Evolutionary conservation across 2,329 filamentous ascomycete species (phyloP).

Genomic region (Aureobasidium lini): DNA sequence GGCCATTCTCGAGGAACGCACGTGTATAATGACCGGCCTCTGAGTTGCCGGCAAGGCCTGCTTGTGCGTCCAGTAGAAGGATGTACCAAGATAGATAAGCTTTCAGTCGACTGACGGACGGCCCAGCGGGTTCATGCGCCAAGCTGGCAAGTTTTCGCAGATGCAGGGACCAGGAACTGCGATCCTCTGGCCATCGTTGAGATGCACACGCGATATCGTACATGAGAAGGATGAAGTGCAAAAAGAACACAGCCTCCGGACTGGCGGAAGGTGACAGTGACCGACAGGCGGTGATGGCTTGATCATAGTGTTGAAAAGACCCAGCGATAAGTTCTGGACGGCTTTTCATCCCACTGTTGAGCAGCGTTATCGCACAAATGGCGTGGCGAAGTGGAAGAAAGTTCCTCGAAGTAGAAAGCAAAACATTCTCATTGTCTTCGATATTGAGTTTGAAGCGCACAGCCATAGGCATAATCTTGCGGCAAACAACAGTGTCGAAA

Average conservation of each 20-base stretch:
- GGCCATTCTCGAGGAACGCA: conserved; percentile 12
- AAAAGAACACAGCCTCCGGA: background rate
- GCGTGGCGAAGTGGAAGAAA: conserved; percentile 10
- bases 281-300: conserved; percentile 12
- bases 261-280: conserved; percentile 28
- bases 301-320: conserved; percentile 9
- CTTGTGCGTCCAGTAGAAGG: conserved; percentile 40
- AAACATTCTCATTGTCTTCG: conserved; percentile 12
- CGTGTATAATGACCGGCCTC: conserved; percentile 13
- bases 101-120: background rate
- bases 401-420: conserved; percentile 3
- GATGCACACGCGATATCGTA: conserved; percentile 11
- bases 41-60: conserved; percentile 11
- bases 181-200: conserved; percentile 5
- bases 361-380: conserved; percentile 5
- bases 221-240: conserved; percentile 6
- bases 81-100: conserved; percentile 46
- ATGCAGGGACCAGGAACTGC: conserved; percentile 1
- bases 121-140: background rate
- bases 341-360: background rate
- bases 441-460: conserved; percentile 13
- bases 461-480: conserved; percentile 15
- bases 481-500: conserved; percentile 11
- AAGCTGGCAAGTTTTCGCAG: conserved; percentile 2
- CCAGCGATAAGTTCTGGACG: conserved; percentile 16